A percentile compares a stretch with the other conserved stretches of the same genome.
These are phyloP conservation scores for Zygoascus ofunaensis DNA, from an alignment of 805 yeast genomes.

Conservation along the genomic window DNA sequence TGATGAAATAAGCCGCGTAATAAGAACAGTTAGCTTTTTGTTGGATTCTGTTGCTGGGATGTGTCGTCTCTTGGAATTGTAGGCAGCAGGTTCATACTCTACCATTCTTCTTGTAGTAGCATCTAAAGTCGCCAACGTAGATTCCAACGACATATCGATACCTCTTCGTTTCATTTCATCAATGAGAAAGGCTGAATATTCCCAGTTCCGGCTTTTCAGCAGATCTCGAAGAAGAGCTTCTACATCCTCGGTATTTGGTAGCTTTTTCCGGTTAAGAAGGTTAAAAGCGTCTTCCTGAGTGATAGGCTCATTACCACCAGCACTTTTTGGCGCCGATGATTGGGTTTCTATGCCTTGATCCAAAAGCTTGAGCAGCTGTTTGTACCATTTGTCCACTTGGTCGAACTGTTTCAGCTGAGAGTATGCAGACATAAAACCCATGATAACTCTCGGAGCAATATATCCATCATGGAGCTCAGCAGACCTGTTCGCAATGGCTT, in stretches of 20 bases:
- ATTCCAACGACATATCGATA: constrained; percentile 8
- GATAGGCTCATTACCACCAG: constrained; percentile 1
- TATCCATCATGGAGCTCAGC: constrained; percentile 7
- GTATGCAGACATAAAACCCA: constrained; percentile 14
- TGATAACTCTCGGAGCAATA: constrained; percentile 15
- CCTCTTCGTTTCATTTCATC: constrained; percentile 7
- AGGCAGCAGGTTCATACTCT: constrained; percentile 5
- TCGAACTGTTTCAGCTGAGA: constrained; percentile 6
- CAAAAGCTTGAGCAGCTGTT: constrained; percentile 5
- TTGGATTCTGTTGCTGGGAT: constrained; percentile 2
- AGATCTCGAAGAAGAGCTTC: constrained; percentile 5
- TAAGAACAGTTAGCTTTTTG: constrained; percentile 6
- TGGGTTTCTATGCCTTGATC: constrained; percentile 5
- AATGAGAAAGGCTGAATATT: constrained; percentile 10
- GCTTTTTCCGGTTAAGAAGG: constrained; percentile 7
- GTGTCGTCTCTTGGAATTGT: not conserved
- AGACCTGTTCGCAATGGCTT: constrained; percentile 15
- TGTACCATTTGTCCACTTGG: constrained; percentile 10
- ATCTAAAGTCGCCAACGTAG: constrained; percentile 13
- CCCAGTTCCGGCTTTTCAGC: constrained; percentile 12
- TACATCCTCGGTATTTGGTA: constrained; percentile 5
- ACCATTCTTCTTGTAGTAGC: constrained; percentile 11
- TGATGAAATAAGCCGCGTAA: constrained; percentile 10
- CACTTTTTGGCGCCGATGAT: not conserved
- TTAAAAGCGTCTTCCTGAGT: constrained; percentile 10